A percentile compares a stretch with the other conserved stretches of the same genome.
These are phyloP conservation scores for Pichia deserticola DNA, from an alignment of 805 yeast genomes.

Conservation along the genomic window DNA sequence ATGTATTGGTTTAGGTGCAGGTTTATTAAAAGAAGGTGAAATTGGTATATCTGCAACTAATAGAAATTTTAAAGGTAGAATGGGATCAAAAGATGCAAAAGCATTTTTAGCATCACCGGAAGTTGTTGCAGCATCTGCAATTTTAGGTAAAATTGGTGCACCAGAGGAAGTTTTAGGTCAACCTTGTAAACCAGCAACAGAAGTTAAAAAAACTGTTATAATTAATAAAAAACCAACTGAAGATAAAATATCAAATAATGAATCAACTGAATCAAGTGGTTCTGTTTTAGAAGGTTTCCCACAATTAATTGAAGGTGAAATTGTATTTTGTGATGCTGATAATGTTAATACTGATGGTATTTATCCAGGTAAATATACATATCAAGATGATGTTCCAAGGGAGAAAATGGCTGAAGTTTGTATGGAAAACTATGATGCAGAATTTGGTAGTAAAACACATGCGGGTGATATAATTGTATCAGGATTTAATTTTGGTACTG, in stretches of 20 bases:
- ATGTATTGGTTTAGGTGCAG: slow-evolving; percentile 95
- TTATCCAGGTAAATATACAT: slow-evolving; percentile 97
- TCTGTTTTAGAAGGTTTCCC: slow-evolving; percentile 91
- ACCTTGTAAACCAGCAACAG: slow-evolving; percentile 39
- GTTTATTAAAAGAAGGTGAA: slow-evolving; percentile 89
- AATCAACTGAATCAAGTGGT: slow-evolving; percentile 38
- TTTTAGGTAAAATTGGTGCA: slow-evolving; percentile 87
- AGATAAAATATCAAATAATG: slow-evolving; percentile 8
- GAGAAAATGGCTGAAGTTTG: slow-evolving; percentile 98
- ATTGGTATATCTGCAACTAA: slow-evolving; percentile 98
- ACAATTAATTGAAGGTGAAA: slow-evolving; percentile 77
- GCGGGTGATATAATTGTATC: slow-evolving; percentile 82
- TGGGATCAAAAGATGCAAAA: slow-evolving; percentile 95
- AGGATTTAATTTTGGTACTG: slow-evolving; percentile 97
- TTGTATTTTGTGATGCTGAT: slow-evolving; percentile 94
- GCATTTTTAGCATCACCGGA: slow-evolving; percentile 97
- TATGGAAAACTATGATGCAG: slow-evolving; percentile 97
- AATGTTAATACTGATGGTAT: slow-evolving; percentile 97
- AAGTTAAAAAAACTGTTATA: slow-evolving; percentile 38
- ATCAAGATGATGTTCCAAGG: slow-evolving; percentile 92
- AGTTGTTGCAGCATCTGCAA: slow-evolving; percentile 97
- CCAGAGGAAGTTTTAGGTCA: slow-evolving; percentile 77
- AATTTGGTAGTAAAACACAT: slow-evolving; percentile 71
- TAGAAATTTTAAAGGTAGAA: slow-evolving; percentile 97
- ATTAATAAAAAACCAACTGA: slow-evolving; percentile 25